phyloP scores from a whole-genome alignment of 1,284 basidiomycete genomes.

The Spongiforma sp. region DNA sequence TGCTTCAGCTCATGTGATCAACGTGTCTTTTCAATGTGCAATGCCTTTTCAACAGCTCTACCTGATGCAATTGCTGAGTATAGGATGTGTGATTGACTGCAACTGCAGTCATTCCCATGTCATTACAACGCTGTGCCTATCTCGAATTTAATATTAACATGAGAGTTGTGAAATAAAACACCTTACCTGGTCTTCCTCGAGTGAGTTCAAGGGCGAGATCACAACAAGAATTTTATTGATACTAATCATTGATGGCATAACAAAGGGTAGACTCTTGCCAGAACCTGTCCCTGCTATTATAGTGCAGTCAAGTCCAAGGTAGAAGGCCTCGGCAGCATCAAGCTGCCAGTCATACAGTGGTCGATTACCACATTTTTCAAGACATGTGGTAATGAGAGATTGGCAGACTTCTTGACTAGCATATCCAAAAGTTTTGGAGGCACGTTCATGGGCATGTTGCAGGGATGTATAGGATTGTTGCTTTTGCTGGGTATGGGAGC shows the following conservation, averaged over 20 bases:
- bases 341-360: slow-evolving; percentile 14
- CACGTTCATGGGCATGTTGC: background rate
- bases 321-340: slow-evolving; percentile 14
- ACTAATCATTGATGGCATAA: slow-evolving; percentile 13
- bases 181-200: too few relatives aligned
- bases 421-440: background rate
- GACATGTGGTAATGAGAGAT: background rate
- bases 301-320: slow-evolving; percentile 14
- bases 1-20: too few relatives aligned
- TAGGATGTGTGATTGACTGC: slow-evolving; percentile 11
- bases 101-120: background rate
- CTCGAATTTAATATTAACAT: too few relatives aligned
- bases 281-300: slow-evolving; percentile 10
- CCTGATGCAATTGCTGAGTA: background rate
- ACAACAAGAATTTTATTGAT: slow-evolving; percentile 7
- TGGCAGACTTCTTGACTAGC: background rate
- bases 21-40: too few relatives aligned
- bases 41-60: too few relatives aligned
- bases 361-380: background rate
- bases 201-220: too few relatives aligned
- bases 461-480: background rate
- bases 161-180: too few relatives aligned
- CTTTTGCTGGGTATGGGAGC: too few relatives aligned
- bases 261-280: slow-evolving; percentile 11
- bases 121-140: background rate